phyloP scores from a whole-genome alignment of 202 grass and related monocot genomes.

The Schoenoplectus triqueter region DNA sequence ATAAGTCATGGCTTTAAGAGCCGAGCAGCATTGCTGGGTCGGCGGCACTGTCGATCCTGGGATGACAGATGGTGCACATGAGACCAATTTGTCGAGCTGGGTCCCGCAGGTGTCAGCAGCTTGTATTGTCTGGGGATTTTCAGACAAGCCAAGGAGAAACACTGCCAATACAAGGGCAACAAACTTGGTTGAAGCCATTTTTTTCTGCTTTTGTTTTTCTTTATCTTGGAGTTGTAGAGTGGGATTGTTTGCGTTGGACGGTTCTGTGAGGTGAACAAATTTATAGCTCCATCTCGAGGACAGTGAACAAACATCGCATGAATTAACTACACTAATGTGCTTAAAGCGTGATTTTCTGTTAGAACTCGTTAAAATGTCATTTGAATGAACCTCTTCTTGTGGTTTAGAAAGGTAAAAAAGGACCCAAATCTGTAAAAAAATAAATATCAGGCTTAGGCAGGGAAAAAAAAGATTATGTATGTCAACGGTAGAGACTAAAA shows the following conservation, averaged over 20 bases:
- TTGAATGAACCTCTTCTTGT: conserved; percentile 8
- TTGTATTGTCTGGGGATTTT: not conserved
- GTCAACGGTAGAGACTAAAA: not conserved
- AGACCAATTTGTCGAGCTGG: conserved; percentile 54
- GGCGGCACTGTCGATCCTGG: conserved; percentile 49
- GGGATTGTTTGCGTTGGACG: not conserved
- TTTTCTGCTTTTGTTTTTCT: not conserved
- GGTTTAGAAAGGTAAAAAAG: not conserved
- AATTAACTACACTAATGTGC: conserved; percentile 45
- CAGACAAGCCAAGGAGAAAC: conserved; percentile 35
- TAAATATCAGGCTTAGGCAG: conserved; percentile 39
- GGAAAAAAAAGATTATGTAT: conserved; percentile 14
- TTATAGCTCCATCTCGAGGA: conserved; percentile 21
- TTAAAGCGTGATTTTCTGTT: not conserved
- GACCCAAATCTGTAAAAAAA: not conserved
- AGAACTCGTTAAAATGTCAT: conserved; percentile 1
- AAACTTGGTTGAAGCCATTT: conserved; percentile 34
- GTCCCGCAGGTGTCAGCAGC: conserved; percentile 46
- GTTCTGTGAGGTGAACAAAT: not conserved
- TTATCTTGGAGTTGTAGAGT: not conserved
- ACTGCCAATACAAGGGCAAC: not conserved
- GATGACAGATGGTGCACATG: conserved; percentile 61
- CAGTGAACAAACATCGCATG: conserved; percentile 51
- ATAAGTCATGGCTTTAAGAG: conserved; percentile 48
- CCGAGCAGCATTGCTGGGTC: conserved; percentile 60